Evolutionary conservation across 2,329 filamentous ascomycete genomes (phyloP).

Genomic region (Xylariaceae sp.): DNA sequence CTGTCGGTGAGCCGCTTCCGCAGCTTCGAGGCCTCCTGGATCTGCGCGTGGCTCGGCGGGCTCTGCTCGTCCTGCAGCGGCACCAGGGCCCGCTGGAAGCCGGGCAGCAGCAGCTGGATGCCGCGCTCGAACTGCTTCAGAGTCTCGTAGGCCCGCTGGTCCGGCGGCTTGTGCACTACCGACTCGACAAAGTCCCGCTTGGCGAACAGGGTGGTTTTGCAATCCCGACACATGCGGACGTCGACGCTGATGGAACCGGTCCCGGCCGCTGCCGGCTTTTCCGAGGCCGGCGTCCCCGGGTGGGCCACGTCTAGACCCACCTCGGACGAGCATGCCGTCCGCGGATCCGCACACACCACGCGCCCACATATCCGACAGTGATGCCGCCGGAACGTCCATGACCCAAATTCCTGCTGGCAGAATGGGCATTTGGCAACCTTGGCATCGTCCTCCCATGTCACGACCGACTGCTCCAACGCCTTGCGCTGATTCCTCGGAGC

Average conservation of each 20-base stretch:
- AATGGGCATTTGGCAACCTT: constrained; percentile 78
- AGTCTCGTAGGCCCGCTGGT: constrained; percentile 76
- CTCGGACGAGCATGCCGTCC: constrained; percentile 77
- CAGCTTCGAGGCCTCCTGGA: constrained; percentile 80
- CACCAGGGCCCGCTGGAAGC: constrained; percentile 71
- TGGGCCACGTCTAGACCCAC: constrained; percentile 68
- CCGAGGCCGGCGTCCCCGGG: constrained; percentile 37
- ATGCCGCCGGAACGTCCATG: constrained; percentile 86
- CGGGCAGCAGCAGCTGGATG: constrained; percentile 72
- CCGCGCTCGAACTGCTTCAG: constrained; percentile 81
- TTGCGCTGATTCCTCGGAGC: constrained; percentile 68
- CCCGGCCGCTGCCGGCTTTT: constrained; percentile 31
- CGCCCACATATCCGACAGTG: constrained; percentile 91
- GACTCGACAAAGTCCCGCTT: constrained; percentile 73
- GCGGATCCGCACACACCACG: constrained; percentile 83
- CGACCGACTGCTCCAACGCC: constrained; percentile 79
- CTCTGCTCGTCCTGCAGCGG: constrained; percentile 54
- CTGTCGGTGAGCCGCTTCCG: constrained; percentile 85
- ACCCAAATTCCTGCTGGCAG: constrained; percentile 91
- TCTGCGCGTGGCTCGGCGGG: constrained; percentile 54
- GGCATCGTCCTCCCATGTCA: constrained; percentile 90
- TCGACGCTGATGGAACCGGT: constrained; percentile 55
- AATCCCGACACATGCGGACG: constrained; percentile 87
- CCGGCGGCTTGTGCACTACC: constrained; percentile 58
- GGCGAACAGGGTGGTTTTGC: constrained; percentile 54